Conservation (phyloP, 805 yeast species). For the Ogataea populi-albae region DNA sequence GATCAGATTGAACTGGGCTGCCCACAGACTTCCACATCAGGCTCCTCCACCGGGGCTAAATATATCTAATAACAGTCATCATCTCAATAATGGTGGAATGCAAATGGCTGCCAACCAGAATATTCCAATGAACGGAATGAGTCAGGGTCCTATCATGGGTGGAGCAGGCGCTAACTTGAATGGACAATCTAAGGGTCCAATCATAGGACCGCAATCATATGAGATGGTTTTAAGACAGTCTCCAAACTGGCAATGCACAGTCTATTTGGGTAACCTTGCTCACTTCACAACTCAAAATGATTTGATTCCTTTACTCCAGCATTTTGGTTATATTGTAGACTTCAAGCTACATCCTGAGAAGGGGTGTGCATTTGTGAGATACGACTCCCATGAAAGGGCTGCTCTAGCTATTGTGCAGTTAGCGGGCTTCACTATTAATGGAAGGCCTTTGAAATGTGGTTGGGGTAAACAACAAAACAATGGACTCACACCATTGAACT, state of each 20-base stretch:
- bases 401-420: conserved; percentile 83
- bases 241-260: conserved; percentile 82
- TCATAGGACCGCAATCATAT: conserved; percentile 38
- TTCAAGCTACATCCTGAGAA: conserved; percentile 76
- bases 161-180: conserved; percentile 5
- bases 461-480: conserved; percentile 64
- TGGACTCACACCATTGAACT: conserved; percentile 21
- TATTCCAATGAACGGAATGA: conserved; percentile 5
- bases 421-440: conserved; percentile 66
- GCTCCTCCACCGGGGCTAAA: conserved; percentile 19
- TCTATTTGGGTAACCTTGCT: conserved; percentile 81
- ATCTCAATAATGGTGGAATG: conserved; percentile 10
- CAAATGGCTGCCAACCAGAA: conserved; percentile 7
- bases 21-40: conserved; percentile 53
- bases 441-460: conserved; percentile 76
- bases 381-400: conserved; percentile 84
- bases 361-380: conserved; percentile 87
- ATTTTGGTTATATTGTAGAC: conserved; percentile 79
- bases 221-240: conserved; percentile 74
- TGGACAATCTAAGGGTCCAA: conserved; percentile 11
- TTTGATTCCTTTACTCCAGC: conserved; percentile 68
- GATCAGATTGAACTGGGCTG: conserved; percentile 86
- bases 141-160: conserved; percentile 6
- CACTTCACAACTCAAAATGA: conserved; percentile 73
- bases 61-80: conserved; percentile 13